Conservation (phyloP, 2,329 filamentous ascomycete species). For the Fusarium papillatum region DNA sequence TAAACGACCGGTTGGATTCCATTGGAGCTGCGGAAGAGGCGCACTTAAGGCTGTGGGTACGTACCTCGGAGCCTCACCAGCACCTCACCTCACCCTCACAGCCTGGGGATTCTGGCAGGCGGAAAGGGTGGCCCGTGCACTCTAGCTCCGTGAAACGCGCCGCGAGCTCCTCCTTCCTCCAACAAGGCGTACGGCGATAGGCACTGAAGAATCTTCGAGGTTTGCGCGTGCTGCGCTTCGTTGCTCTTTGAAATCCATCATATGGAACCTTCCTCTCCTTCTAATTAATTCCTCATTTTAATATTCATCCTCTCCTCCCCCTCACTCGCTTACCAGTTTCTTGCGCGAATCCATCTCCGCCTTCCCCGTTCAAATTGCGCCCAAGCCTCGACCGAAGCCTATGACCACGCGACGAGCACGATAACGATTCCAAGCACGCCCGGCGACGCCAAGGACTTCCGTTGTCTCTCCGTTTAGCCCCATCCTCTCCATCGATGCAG, state of each 20-base stretch:
- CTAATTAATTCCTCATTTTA: not conserved
- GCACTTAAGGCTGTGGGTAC: conserved; percentile 4
- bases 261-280: conserved; percentile 2
- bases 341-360: conserved; percentile 16
- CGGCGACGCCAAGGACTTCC: conserved; percentile 3
- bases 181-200: conserved; percentile 31
- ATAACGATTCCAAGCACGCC: conserved; percentile 10
- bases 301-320: not conserved
- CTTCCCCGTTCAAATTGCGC: conserved; percentile 32
- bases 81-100: conserved; percentile 7
- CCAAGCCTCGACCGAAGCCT: conserved; percentile 16
- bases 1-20: conserved; percentile 1
- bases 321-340: not conserved
- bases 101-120: not conserved
- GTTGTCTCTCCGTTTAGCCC: not conserved
- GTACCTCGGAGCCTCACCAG: conserved; percentile 11
- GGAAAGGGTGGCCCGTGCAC: conserved; percentile 31
- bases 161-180: conserved; percentile 35
- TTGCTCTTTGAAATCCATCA: conserved; percentile 6
- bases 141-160: conserved; percentile 37
- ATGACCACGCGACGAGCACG: conserved; percentile 25
- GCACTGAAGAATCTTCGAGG: conserved; percentile 12
- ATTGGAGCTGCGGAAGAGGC: conserved; percentile 1
- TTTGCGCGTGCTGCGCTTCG: conserved; percentile 34
- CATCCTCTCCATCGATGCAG: conserved; percentile 38